Percentiles rank a stretch among this genome's conserved stretches.
Evolutionary conservation across 2,329 filamentous ascomycete species (phyloP).

Genomic region (Claviceps capensis): DNA sequence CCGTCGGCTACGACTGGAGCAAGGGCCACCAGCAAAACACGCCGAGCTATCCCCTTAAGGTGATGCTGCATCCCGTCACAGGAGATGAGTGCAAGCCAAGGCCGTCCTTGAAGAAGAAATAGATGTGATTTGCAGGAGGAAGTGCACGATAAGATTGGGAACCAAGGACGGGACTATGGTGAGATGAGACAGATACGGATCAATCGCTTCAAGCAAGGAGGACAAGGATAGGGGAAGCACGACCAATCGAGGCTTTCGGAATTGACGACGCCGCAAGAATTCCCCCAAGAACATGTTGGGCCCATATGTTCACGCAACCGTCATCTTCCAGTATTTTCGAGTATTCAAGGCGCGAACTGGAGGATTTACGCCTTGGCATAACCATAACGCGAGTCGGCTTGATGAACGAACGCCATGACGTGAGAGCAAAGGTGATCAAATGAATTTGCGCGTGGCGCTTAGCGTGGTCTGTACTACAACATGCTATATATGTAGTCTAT

Average conservation of each 20-base stretch:
- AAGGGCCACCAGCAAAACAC: constrained; percentile 87
- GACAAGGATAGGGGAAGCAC: neutral
- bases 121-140: constrained; percentile 12
- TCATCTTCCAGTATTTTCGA: no score
- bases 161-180: neutral
- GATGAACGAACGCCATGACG: no score
- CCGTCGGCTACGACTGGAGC: constrained; percentile 94
- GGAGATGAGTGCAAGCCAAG: constrained; percentile 48
- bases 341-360: no score
- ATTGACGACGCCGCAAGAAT: neutral
- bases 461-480: no score
- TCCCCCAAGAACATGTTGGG: no score
- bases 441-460: no score
- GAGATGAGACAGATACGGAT: no score
- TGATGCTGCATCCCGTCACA: constrained; percentile 69
- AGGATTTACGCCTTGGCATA: no score
- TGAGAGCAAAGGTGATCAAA: no score
- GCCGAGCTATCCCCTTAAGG: constrained; percentile 59
- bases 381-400: no score
- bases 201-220: neutral
- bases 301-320: no score
- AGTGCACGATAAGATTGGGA: neutral
- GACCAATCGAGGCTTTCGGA: neutral
- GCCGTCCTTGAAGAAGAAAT: constrained; percentile 46
- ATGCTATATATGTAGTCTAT: no score